Conservation (phyloP, 2,329 filamentous ascomycete species). For the Aspergillus neotritici region DNA sequence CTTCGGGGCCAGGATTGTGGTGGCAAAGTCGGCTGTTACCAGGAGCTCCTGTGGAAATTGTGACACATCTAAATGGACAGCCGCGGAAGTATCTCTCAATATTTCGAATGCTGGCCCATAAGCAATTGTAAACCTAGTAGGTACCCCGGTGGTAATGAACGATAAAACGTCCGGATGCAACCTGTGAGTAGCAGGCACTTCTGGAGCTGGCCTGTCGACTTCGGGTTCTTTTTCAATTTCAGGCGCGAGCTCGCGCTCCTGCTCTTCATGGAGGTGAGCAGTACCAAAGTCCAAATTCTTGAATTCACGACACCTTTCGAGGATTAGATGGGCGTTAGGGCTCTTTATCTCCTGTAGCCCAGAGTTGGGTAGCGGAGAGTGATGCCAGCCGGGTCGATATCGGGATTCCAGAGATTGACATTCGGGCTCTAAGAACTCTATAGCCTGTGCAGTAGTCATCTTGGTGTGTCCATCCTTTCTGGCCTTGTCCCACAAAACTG, state of each 20-base stretch:
- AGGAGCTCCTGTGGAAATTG: conserved; percentile 40
- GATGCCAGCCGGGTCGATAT: conserved; percentile 41
- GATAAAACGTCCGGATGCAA: conserved; percentile 41
- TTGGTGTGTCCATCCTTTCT: neutral
- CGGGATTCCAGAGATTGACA: conserved; percentile 47
- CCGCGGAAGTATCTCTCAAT: conserved; percentile 40
- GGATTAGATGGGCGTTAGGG: conserved; percentile 22
- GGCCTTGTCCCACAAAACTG: conserved; percentile 27
- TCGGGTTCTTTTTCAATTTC: conserved; percentile 59
- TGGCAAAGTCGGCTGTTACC: conserved; percentile 49
- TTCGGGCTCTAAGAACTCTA: conserved; percentile 53
- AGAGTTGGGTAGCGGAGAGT: neutral
- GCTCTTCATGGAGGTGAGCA: conserved; percentile 53
- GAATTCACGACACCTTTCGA: conserved; percentile 32
- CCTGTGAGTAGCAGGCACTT: conserved; percentile 36
- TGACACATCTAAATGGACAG: conserved; percentile 23
- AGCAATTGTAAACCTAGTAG: conserved; percentile 24
- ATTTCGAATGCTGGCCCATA: conserved; percentile 45
- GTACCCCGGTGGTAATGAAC: conserved; percentile 38
- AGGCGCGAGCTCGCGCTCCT: conserved; percentile 62
- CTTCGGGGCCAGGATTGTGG: conserved; percentile 36
- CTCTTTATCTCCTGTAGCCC: conserved; percentile 22
- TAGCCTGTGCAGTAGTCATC: conserved; percentile 27
- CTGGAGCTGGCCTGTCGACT: conserved; percentile 44
- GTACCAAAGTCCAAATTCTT: conserved; percentile 25